Conservation (phyloP, 169 alveolate species). For the Plasmodium coatneyi region DNA sequence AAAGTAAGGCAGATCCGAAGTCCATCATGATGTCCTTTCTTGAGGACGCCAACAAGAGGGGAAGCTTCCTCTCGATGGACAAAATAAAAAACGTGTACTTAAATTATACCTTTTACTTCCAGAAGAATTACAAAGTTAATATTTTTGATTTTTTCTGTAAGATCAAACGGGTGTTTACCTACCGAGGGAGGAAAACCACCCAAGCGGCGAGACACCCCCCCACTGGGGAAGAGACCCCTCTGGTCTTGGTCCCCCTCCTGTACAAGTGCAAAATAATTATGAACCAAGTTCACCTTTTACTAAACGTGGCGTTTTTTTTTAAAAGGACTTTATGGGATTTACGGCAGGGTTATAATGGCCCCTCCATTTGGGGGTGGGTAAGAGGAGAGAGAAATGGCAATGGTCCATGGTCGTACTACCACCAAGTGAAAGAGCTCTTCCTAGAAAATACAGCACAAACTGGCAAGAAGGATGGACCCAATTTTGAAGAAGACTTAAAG, state of each 20-base stretch:
- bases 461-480: neutral
- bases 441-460: neutral
- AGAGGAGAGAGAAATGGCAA: neutral
- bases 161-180: neutral
- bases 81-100: constrained; percentile 42
- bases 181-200: neutral
- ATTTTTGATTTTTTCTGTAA: neutral
- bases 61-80: neutral
- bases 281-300: constrained; percentile 14
- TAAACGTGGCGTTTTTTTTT: constrained; percentile 44
- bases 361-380: neutral
- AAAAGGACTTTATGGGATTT: constrained; percentile 53
- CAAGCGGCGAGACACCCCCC: neutral
- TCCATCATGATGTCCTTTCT: constrained; percentile 23
- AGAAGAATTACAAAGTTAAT: constrained; percentile 48
- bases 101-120: constrained; percentile 41
- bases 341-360: neutral
- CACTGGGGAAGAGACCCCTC: neutral
- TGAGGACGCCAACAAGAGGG: constrained; percentile 16
- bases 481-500: constrained; percentile 19
- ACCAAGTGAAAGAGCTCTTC: neutral
- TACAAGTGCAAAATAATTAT: constrained; percentile 14
- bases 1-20: neutral
- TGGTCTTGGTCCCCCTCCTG: neutral
- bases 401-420: neutral